Base-by-base conservation (phyloP, 345 rosid species). In the Hibiscus syriacus region DNA sequence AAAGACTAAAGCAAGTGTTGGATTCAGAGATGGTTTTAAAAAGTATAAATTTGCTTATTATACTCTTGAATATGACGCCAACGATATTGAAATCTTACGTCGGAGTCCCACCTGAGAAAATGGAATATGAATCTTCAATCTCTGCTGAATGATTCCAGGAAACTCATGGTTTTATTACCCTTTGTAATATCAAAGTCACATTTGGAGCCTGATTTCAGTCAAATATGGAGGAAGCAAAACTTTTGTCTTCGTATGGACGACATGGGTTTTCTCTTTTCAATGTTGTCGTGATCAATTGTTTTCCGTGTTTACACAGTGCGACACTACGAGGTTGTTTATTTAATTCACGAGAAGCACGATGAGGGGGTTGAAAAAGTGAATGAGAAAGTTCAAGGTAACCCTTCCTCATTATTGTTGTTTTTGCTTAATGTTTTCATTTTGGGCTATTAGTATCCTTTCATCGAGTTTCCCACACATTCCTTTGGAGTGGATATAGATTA, bases 261-360 rank as follows among this genome's bases (percentile, higher is more conserved):
- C 65, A 12, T 36, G 20, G 34, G 7, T 41, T 41, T 41, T 23
- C 10, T 14, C 2, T 5, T 20, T 19, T 13, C 39, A 23, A 22
- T 11, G 14, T 22, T 11, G 27, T 53, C 16, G 2, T 13, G 13
- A 30, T 52, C 27, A 17, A 50, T 41, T 27, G 3, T 41, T 53
- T 39, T 26, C 46, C 43, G 26, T 75, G 30, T 69, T 39, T 71
- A 4, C 70, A 69, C 88, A 93, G 97, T 83, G 83, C 90, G 98
- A 25, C 97, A 93, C 78, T 93, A 90, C 46, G 98, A 90, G 72
- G 97, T 90, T 72, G 96, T 93, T 61, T 93, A 90, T 83, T 73
- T 93, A 67, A 83, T 93, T 78, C 98, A 93, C 36, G 98, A 88
- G 88, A 90, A 86, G 81, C 82, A 87, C 68, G 92, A 57, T 0